Evolutionary conservation across 208 protist species (phyloP), one percentile per base, ranked within the genome.

Genomic region (Trypanosoma theileri): DNA sequence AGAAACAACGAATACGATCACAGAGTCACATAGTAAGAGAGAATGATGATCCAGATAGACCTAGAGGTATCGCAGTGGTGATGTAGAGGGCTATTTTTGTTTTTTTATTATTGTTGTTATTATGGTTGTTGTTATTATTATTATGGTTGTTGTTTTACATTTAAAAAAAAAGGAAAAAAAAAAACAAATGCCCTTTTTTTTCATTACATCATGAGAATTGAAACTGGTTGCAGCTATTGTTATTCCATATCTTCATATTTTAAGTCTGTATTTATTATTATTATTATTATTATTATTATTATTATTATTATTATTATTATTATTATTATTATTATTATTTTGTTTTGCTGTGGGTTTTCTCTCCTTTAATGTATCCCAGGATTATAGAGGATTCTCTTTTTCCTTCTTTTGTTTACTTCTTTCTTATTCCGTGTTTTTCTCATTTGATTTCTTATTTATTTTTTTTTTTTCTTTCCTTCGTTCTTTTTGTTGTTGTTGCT

Each of bases 51-150:
- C 0, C n/a, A 19, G 62, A 46, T 19, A 60, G 3, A 21, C 54
- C 54, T 28, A n/a, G 46, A n/a, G 66, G 66, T 28, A 71, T 71
- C 28, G 53, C 31, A 16, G 16, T 63, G 31, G 42, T 71, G 21
- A 57, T 57, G 56, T 71, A 63, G 28, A 21, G 42, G 14, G 19
- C 26, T 28, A 14, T 66, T n/a, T 28, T 22, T 45, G 17, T 62
- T 22, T 24, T 44, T 40, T 3, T 44, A 22, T 60, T 22, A n/a
- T 48, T 48, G 10, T 48, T 48, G 2, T 48, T 17, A 9, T 48
- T 48, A 9, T 14, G 10, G 11, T 48, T 48, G 44, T 48, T 48
- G 16, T 14, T 14, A 9, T 48, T 48, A 11, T 48, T 48, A n/a
- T 48, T 48, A 12, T 45, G 6, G 44, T 48, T 48, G 44, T 48